Evolutionary conservation across 345 rosid species (phyloP).

Genomic region (Lagerstroemia speciosa): DNA sequence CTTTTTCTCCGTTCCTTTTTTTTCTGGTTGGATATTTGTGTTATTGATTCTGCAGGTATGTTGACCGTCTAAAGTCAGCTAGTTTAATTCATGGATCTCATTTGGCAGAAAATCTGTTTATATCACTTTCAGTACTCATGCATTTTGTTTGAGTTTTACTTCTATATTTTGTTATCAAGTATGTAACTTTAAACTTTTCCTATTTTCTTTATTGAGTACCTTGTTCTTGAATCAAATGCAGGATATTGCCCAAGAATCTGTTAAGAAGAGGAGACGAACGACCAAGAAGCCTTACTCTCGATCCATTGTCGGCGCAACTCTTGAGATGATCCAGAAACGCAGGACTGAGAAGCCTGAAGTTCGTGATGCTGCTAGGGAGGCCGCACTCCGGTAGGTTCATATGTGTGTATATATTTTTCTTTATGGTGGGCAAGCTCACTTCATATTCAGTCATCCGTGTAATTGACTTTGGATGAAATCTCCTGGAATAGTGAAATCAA

Average conservation of each 20-base stretch:
- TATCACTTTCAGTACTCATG: neutral
- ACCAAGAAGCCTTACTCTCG: constrained; percentile 67
- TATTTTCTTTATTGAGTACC: neutral
- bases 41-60: neutral
- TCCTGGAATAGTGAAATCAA: constrained; percentile 12
- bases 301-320: constrained; percentile 64
- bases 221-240: constrained; percentile 4
- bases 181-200: neutral
- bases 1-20: neutral
- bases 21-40: neutral
- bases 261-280: constrained; percentile 46
- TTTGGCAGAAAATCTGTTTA: neutral
- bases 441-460: neutral
- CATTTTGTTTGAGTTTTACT: neutral
- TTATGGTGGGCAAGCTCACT: neutral
- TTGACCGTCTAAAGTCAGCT: neutral
- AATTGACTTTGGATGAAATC: neutral
- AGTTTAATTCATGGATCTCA: neutral
- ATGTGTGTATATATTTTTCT: neutral
- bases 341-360: constrained; percentile 66
- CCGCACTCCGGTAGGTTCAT: constrained; percentile 38
- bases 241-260: constrained; percentile 56
- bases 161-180: neutral
- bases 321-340: constrained; percentile 63
- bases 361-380: constrained; percentile 58